Base-by-base conservation (phyloP, 192 early-diverging fungal genomes). In the Dissophora ornata region DNA sequence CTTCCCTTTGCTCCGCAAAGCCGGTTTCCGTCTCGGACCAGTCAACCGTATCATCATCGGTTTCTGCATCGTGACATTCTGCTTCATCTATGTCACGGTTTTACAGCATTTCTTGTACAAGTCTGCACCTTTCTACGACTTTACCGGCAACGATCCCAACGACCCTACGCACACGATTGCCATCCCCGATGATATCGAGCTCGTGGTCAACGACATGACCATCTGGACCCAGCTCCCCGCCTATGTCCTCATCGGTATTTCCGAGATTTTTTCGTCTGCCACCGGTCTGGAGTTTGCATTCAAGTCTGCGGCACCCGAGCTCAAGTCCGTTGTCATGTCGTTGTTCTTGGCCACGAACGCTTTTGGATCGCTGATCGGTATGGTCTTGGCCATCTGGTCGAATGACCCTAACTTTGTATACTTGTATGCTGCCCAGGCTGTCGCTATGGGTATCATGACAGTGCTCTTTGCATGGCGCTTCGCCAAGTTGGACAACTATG, bases 201-300 rank as follows among this genome's bases (percentile, higher is more conserved):
- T 16, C 0, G 40, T 71, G 22, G 64, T 83, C 71, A 89, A 89
- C 79, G 22, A 87, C 36, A 79, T 89, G 24, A 82, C 81, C 3
- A 84, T 86, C 16, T 84, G 71, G 40, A 82, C 84, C 28, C 88
- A 89, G 57, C 52, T 86, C 16, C 88, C 88, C 2, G 82, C 79
- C 12, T 89, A 89, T 54, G 68, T 86, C 8, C 67, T 89, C n/a
- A 78, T 89, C 40, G 86, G 85, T 32, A 79, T 86, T 32, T 71
- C 86, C 2, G 88, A 90, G 79, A 85, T 90, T 57, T 85, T 90
- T 48, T 74, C 86, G 0, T 90, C 88, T 10, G 81, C 86, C 44
- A 88, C 88, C 8, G 88, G 88, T 30, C 81, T 90, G 40, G 88
- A 90, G 83, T 90, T 85, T 54, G 86, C 88, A 4, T 90, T 83